Base-by-base conservation (phyloP, 78 protist species). In the Parvularia atlantis region DNA sequence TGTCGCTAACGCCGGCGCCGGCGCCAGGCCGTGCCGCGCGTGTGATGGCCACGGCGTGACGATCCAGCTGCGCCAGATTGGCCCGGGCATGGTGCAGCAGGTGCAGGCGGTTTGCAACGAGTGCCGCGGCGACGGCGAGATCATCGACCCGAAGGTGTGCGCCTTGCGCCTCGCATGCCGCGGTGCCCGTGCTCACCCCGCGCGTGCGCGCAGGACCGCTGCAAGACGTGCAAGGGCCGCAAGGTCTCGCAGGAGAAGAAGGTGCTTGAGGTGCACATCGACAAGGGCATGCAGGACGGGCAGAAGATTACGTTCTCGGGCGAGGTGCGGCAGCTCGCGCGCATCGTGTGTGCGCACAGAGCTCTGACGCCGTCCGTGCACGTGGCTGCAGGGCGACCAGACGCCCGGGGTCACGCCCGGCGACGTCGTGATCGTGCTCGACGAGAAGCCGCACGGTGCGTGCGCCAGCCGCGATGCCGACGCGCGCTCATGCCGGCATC, bases 71-170 rank as follows among this genome's bases (percentile, higher is more conserved):
- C 87, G 86, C 24, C 93, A 81, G 71, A 61, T 89, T 35, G 94
- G 89, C 7, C 95, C 95, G 43, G 96, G 96, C 64, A 80, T 93
- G 83, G 83, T 89, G 43, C 92, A 86, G 77, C 88, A 89, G 78
- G 17, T 83, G 37, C 89, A 80, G 52, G 35, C 36, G 1, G 76
- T 59, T 17, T 93, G 98, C 85, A 28, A 43, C 44, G 61, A 67
- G 1, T 93, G 97, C 80, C 28, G 66, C 39, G 96, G 94, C 24
- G 77, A 63, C 35, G 97, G 97, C 58, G 80, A 87, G 69, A 76
- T 69, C 33, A 79, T 89, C 71, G 58, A 72, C 39, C 78, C 71
- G n/a, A 82, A 84, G 64, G 86, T 66, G 16, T 44, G 13, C 50
- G n/a, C n/a, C n/a, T n/a, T n/a, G n/a, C n/a, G n/a, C n/a, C n/a